phyloP scores from a whole-genome alignment of 2,329 filamentous ascomycete genomes.

The Phaeomoniella chlamydospora region DNA sequence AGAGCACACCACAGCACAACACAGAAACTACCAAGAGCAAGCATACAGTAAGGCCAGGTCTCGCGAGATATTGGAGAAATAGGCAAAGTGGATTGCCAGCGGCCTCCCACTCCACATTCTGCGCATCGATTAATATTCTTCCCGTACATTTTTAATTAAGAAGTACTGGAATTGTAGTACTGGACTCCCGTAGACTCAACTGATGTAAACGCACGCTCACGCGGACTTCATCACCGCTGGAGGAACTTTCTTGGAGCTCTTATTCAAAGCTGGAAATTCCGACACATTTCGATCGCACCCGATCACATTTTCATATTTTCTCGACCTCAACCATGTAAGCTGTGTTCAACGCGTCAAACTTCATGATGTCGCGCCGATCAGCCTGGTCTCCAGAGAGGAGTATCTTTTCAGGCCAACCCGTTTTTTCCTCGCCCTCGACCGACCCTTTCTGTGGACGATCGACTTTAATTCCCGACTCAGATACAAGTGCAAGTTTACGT shows the following conservation, averaged over 20 bases:
- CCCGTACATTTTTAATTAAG: no score
- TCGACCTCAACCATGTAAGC: conserved; percentile 14
- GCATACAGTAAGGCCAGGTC: no score
- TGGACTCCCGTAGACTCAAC: no score
- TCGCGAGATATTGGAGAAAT: no score
- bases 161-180: no score
- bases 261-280: neutral
- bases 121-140: no score
- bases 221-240: neutral
- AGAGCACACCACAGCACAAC: no score
- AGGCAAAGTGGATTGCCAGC: no score
- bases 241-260: neutral
- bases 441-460: neutral
- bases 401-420: neutral
- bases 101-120: no score
- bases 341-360: conserved; percentile 1
- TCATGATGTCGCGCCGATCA: neutral
- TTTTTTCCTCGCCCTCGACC: neutral
- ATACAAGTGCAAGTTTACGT: conserved; percentile 5
- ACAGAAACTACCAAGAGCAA: no score
- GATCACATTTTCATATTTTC: neutral
- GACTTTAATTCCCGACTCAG: neutral
- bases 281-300: neutral
- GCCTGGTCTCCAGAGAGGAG: neutral
- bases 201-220: no score